Evolutionary conservation across 345 rosid genomes (phyloP).

Genomic region (Eucalyptus albens): DNA sequence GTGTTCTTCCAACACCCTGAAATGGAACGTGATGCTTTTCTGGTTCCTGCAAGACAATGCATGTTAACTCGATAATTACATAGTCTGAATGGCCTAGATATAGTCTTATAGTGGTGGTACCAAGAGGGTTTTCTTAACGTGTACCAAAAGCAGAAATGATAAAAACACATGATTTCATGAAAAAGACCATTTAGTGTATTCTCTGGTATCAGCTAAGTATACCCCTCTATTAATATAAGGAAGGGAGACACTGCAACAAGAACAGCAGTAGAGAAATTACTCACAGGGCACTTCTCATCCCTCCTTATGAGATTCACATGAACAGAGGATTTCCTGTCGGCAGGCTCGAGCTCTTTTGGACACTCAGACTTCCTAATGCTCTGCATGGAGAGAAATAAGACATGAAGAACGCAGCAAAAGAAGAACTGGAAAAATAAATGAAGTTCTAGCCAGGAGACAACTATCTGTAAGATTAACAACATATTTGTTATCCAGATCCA

Average conservation of each 20-base stretch:
- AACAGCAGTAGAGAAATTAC: background rate
- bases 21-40: conserved; percentile 61
- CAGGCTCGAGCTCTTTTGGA: conserved; percentile 94
- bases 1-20: conserved; percentile 88
- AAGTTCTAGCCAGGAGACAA: background rate
- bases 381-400: conserved; percentile 13
- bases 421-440: background rate
- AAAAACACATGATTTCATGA: background rate
- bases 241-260: background rate
- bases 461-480: background rate
- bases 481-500: background rate
- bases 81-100: background rate
- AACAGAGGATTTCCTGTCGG: conserved; percentile 62
- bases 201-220: background rate
- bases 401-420: background rate
- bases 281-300: conserved; percentile 67
- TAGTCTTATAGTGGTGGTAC: background rate
- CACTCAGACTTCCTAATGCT: conserved; percentile 95
- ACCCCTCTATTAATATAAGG: background rate
- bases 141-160: background rate
- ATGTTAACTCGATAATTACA: background rate
- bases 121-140: background rate
- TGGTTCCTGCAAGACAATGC: conserved; percentile 36
- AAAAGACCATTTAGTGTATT: background rate
- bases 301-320: conserved; percentile 81